These are phyloP conservation scores for Petunia axillaris DNA, from an alignment of 257 asterid genomes.

Conservation along the genomic window DNA sequence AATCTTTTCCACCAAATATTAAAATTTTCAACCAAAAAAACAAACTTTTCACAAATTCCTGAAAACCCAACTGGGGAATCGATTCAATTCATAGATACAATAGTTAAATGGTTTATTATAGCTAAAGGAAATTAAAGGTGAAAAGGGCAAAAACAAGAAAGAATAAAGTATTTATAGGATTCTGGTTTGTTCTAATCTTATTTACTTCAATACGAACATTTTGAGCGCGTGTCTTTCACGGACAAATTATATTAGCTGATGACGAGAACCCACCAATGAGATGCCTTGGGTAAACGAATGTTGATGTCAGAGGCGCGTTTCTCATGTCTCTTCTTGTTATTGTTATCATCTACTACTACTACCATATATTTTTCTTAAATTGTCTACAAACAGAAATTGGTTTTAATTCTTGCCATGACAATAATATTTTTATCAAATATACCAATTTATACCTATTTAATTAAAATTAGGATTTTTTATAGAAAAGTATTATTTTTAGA, in stretches of 20 bases:
- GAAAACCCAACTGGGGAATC: constrained; percentile 25
- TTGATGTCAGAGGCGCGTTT: constrained; percentile 16
- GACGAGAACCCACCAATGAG: constrained; percentile 17
- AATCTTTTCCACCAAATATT: constrained; percentile 26
- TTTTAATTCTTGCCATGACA: too few species aligned
- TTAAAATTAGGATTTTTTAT: too few species aligned
- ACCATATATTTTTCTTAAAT: too few species aligned
- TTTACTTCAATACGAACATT: not conserved
- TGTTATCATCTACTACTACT: too few species aligned
- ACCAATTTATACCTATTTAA: too few species aligned
- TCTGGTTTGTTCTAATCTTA: constrained; percentile 1
- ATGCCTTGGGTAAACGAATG: not conserved
- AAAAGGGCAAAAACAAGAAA: not conserved
- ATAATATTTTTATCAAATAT: too few species aligned
- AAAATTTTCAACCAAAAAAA: too few species aligned
- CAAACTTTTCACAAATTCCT: not conserved
- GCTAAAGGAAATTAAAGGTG: constrained; percentile 8
- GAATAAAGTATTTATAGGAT: not conserved
- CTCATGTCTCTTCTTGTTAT: not conserved
- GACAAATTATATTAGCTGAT: not conserved
- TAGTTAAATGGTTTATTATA: not conserved
- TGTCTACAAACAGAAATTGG: too few species aligned
- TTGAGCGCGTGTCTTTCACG: not conserved
- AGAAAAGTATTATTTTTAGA: too few species aligned
- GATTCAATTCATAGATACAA: not conserved